These are phyloP conservation scores for Trichophaea hybrida DNA, from an alignment of 2,329 filamentous ascomycete genomes.

Conservation along the genomic window DNA sequence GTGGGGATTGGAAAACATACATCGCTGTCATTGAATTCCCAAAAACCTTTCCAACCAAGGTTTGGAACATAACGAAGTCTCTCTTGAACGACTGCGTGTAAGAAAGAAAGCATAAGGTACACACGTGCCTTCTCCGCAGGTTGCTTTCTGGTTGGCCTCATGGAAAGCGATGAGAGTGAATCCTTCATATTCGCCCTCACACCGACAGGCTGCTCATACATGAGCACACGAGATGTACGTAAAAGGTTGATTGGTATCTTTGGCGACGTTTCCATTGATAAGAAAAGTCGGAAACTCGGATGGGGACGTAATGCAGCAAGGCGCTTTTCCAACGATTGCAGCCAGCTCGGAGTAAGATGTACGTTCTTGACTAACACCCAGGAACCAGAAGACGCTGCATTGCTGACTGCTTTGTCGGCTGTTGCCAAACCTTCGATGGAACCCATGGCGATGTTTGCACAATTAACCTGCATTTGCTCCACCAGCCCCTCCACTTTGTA, in stretches of 20 bases:
- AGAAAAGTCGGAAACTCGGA: conserved; percentile 80
- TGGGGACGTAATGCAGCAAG: conserved; percentile 92
- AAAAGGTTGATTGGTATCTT: conserved; percentile 96
- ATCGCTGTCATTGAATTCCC: conserved; percentile 99
- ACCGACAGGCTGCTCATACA: conserved; percentile 96
- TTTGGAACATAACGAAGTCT: conserved; percentile 83
- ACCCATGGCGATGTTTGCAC: conserved; percentile 97
- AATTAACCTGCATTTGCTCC: conserved; percentile 63
- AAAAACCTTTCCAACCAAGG: conserved; percentile 95
- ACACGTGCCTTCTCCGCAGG: conserved; percentile 83
- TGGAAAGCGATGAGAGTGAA: conserved; percentile 69
- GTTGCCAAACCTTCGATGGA: conserved; percentile 86
- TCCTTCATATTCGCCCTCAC: conserved; percentile 98
- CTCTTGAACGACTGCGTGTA: conserved; percentile 93
- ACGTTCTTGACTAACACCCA: conserved; percentile 99
- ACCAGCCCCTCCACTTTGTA: conserved; percentile 98
- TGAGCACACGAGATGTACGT: conserved; percentile 80
- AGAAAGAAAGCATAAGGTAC: conserved; percentile 80
- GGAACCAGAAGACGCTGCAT: conserved; percentile 76
- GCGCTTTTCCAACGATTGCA: conserved; percentile 92
- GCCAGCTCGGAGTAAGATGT: conserved; percentile 86
- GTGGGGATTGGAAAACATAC: conserved; percentile 44
- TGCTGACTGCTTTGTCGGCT: conserved; percentile 88
- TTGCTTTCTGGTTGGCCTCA: conserved; percentile 53
- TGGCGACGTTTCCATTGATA: conserved; percentile 93